Base-by-base conservation (phyloP, 129 eudicot genomes). In the Mikania micrantha region DNA sequence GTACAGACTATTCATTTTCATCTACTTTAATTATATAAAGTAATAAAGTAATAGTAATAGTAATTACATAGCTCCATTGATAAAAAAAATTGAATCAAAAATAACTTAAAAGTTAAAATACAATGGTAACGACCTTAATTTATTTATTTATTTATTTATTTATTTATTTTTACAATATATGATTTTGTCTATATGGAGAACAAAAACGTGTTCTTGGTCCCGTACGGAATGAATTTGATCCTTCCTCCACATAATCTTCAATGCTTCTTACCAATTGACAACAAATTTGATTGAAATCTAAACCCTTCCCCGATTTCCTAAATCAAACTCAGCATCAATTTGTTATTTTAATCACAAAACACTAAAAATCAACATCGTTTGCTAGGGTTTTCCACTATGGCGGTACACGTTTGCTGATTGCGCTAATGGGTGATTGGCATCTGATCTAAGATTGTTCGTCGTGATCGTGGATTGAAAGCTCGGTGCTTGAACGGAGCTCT, bases 301-400 rank as follows among this genome's bases (percentile, higher is more conserved):
- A 34, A 22, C 11, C 16, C 34, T 27, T 22, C 8, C 32, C 20
- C 57, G 58, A 41, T 41, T 15, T 24, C 35, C 69, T 1, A 15
- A 21, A 40, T 22, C 13, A 42, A 44, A 66, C 7, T 35, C 60
- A 20, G 21, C 32, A 9, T 28, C 61, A 49, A 12, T 49, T 16
- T 42, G 10, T 2, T 5, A 27, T 25, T 29, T 31, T n/a, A 19
- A 48, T 48, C 29, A 67, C 5, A 49, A 16, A 19, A 29, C 42
- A 29, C 28, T 11, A 27, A 29, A 60, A 47, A n/a, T 25, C 22
- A 27, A 34, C 42, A 29, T 45, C 48, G 6, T 21, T 49, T 49
- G 19, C 34, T 67, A 67, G 72, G 72, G 72, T 67, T 67, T 49
- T 49, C 42, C 27, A 45, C 59, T 59, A 59, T 13, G 31, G 4